Base-by-base conservation (phyloP, 1,284 basidiomycete genomes). In the Sporisorium graminicola region DNA sequence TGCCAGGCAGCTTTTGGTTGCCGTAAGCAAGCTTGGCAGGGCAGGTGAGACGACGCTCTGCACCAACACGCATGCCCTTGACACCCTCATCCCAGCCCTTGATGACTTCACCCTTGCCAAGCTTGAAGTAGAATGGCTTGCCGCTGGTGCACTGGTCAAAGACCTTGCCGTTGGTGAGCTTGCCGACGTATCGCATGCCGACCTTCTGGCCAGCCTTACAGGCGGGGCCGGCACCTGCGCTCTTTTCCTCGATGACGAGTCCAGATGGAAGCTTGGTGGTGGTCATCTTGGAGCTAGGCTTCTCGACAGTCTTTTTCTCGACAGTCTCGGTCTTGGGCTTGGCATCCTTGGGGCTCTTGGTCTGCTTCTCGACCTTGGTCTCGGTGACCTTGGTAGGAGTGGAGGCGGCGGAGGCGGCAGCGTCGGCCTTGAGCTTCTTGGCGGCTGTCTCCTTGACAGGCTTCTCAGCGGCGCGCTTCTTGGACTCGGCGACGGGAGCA, bases 81-180 rank as follows among this genome's bases (percentile, higher is more conserved):
- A 98, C 89, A 59, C 95, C 95, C 80, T 93, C 89, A 81, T 97
- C 95, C 95, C 94, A 97, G 40, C 81, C 78, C 88, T 93, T 93
- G 87, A 98, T 96, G 58, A 98, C 95, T 85, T 97, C 92, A 47
- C 94, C 94, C 69, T 89, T 88, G 61, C 95, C 96, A 35, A 98
- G 89, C 54, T 88, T 90, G 89, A 98, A 98, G 52, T 88, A 88
- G 88, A 98, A 97, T 10, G 94, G 93, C 85, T 91, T 92, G 79
- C 95, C 95, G 85, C 91, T 92, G 71, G 90, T 91, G 87, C 97
- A 97, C 84, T 90, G 88, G 87, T 98, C 95, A 81, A 98, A 98
- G 49, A 92, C 86, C 86, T 92, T 94, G 78, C 94, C 94, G 85
- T 92, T 91, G 75, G 87, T 87, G 51, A 98, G 89, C 87, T 94